Conservation (phyloP, 257 asterid genomes). For the Petrea volubilis region DNA sequence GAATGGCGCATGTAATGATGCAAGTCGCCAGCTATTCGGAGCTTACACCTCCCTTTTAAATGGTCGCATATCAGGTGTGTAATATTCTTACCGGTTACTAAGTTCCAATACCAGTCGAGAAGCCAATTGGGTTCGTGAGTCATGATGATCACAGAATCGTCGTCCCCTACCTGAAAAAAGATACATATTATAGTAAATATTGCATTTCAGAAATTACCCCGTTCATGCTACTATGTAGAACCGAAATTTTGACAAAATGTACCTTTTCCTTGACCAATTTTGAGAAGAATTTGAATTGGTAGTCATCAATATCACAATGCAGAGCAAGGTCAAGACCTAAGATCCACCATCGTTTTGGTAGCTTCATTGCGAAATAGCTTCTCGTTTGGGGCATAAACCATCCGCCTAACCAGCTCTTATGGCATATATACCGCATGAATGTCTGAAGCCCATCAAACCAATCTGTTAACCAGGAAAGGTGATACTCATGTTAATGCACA, state of each 20-base stretch:
- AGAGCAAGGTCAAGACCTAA: conserved; percentile 78
- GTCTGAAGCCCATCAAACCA: conserved; percentile 89
- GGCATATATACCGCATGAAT: conserved; percentile 74
- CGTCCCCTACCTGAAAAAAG: conserved; percentile 45
- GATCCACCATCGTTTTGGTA: conserved; percentile 73
- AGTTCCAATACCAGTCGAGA: conserved; percentile 64
- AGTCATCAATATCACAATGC: conserved; percentile 63
- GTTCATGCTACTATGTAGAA: too few species aligned
- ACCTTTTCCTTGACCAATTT: conserved; percentile 66
- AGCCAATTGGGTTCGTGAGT: conserved; percentile 80
- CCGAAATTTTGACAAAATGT: conserved; percentile 1
- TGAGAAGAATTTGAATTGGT: conserved; percentile 71
- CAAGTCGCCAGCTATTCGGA: conserved; percentile 68
- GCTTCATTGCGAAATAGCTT: conserved; percentile 72
- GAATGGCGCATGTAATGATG: conserved; percentile 78
- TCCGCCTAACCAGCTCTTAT: conserved; percentile 77
- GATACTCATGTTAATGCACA: not conserved
- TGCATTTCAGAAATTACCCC: too few species aligned
- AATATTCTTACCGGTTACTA: conserved; percentile 57
- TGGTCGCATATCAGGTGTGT: conserved; percentile 58
- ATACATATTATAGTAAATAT: not conserved
- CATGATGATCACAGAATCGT: conserved; percentile 67
- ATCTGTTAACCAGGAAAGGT: conserved; percentile 36
- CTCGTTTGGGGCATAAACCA: conserved; percentile 83
- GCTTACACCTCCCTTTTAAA: conserved; percentile 62